These are phyloP conservation scores for Candida golubevii DNA, from an alignment of 805 yeast species.

Conservation along the genomic window DNA sequence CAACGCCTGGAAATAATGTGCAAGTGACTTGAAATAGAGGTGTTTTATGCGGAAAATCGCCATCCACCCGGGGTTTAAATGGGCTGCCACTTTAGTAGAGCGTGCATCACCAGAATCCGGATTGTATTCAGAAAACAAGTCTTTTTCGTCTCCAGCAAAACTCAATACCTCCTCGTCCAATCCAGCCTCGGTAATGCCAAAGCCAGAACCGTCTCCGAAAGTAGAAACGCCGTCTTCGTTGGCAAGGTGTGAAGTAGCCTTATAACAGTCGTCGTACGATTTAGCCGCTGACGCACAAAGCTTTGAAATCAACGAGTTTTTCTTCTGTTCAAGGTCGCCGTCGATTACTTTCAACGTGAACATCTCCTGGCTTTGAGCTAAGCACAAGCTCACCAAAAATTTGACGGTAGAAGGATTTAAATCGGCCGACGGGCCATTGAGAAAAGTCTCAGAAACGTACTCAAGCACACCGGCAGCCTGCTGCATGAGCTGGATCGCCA, in stretches of 20 bases:
- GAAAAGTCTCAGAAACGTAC: slow-evolving; percentile 71
- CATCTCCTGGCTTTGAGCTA: slow-evolving; percentile 88
- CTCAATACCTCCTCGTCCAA: slow-evolving; percentile 23
- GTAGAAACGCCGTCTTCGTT: slow-evolving; percentile 9
- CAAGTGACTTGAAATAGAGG: slow-evolving; percentile 53
- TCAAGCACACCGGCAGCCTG: slow-evolving; percentile 75
- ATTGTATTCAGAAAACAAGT: slow-evolving; percentile 10
- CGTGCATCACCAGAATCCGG: slow-evolving; percentile 10
- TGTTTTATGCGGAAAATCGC: slow-evolving; percentile 49
- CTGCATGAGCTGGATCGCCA: slow-evolving; percentile 58
- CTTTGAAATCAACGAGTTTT: slow-evolving; percentile 70
- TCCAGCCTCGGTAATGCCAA: slow-evolving; percentile 21
- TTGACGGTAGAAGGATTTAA: slow-evolving; percentile 62
- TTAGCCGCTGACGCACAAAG: slow-evolving; percentile 60
- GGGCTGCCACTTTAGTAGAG: slow-evolving; percentile 20
- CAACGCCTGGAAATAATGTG: slow-evolving; percentile 57
- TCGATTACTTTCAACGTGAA: slow-evolving; percentile 61
- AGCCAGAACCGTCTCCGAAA: slow-evolving; percentile 10
- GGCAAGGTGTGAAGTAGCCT: slow-evolving; percentile 31
- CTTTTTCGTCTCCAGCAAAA: slow-evolving; percentile 8
- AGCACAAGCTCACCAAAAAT: slow-evolving; percentile 59
- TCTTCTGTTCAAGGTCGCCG: slow-evolving; percentile 45
- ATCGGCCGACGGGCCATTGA: slow-evolving; percentile 86
- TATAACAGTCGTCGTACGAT: slow-evolving; percentile 50
- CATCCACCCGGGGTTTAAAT: slow-evolving; percentile 45